Conservation (phyloP, 352 stramenopile genomes). For the Hyaloperonospora arabidopsidis region DNA sequence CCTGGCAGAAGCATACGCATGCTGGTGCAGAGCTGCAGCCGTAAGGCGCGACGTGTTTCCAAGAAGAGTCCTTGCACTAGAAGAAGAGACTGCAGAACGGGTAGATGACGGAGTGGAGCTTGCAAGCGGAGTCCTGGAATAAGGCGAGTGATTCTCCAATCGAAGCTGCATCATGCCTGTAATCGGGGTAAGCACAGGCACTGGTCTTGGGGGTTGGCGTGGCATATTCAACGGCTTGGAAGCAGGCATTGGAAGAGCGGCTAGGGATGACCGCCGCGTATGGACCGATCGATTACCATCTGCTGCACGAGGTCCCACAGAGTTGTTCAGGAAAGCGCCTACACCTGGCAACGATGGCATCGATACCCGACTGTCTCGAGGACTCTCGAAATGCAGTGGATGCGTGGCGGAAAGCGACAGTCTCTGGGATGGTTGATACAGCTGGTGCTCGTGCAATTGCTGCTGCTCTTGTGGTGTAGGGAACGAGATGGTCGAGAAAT, state of each 20-base stretch:
- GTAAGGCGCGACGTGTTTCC: constrained; percentile 21
- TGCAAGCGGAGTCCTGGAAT: constrained; percentile 14
- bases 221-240: constrained; percentile 20
- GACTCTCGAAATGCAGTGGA: constrained; percentile 25
- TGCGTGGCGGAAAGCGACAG: constrained; percentile 31
- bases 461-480: constrained; percentile 27
- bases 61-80: constrained; percentile 11
- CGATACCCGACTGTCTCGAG: constrained; percentile 24
- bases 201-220: constrained; percentile 16
- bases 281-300: constrained; percentile 29
- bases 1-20: constrained; percentile 42
- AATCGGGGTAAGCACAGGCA: constrained; percentile 52
- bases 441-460: constrained; percentile 22
- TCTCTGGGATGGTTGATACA: constrained; percentile 17
- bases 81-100: constrained; percentile 17
- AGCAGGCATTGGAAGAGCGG: constrained; percentile 42
- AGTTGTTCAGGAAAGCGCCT: constrained; percentile 22
- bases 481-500: constrained; percentile 51
- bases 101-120: constrained; percentile 26
- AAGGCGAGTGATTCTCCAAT: constrained; percentile 38
- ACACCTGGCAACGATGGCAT: constrained; percentile 38
- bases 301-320: constrained; percentile 12
- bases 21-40: constrained; percentile 35
- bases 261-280: constrained; percentile 39
- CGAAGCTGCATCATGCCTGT: constrained; percentile 69